Evolutionary conservation across 179 eudicot genomes (phyloP).

Genomic region (Silene vulgaris): DNA sequence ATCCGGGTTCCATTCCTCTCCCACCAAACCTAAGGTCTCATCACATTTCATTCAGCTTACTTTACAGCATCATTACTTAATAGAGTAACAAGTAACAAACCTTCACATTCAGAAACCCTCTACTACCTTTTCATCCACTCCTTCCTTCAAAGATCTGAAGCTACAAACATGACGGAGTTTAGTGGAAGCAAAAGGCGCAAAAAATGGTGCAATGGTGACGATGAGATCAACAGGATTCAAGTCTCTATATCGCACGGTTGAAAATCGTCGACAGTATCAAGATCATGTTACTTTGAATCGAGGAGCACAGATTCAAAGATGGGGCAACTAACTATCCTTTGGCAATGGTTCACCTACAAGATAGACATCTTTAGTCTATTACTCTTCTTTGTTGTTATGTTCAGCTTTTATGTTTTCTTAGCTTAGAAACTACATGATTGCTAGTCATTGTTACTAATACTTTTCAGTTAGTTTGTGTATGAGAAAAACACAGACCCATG

Average conservation of each 20-base stretch:
- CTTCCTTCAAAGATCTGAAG: background rate
- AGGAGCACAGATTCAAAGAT: constrained; percentile 13
- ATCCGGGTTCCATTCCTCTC: constrained; percentile 24
- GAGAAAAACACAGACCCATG: background rate
- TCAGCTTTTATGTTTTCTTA: background rate
- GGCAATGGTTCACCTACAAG: constrained; percentile 27
- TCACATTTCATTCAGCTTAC: constrained; percentile 13
- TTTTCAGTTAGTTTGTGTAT: background rate
- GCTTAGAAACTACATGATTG: background rate
- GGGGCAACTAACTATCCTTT: constrained; percentile 49
- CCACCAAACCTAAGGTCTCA: constrained; percentile 10
- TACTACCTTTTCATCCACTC: background rate
- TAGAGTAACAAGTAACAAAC: background rate
- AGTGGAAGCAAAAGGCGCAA: constrained; percentile 11
- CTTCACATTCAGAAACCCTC: constrained; percentile 17
- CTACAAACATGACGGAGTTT: background rate
- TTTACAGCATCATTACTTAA: constrained; percentile 10
- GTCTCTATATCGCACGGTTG: constrained; percentile 7
- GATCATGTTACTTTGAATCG: constrained; percentile 12
- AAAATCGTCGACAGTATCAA: background rate
- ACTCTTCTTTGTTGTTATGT: background rate
- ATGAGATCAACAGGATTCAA: constrained; percentile 6
- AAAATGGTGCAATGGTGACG: constrained; percentile 17
- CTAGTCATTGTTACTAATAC: background rate
- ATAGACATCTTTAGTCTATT: background rate